These are phyloP conservation scores for Sonneratia caseolaris DNA, from an alignment of 345 rosid genomes.

Conservation along the genomic window DNA sequence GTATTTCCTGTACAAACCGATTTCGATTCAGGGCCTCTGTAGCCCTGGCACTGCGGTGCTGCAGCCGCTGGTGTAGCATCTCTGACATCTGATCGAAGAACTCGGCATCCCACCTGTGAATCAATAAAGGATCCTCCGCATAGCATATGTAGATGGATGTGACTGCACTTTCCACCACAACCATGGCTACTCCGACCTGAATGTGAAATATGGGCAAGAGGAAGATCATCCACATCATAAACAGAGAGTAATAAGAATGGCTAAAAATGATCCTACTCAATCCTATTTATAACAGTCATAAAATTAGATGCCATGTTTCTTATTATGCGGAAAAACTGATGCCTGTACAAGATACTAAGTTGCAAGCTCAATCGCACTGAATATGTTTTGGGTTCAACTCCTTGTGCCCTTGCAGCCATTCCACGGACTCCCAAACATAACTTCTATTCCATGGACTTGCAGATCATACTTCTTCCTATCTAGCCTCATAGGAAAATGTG, in stretches of 20 bases:
- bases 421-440: too few relatives aligned
- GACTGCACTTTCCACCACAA: constrained; percentile 85
- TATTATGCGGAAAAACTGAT: too few relatives aligned
- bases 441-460: too few relatives aligned
- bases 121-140: constrained; percentile 79
- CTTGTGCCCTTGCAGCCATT: too few relatives aligned
- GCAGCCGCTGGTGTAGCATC: constrained; percentile 76
- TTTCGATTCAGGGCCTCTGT: constrained; percentile 39
- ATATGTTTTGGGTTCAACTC: too few relatives aligned
- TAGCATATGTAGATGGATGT: constrained; percentile 86
- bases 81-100: constrained; percentile 66
- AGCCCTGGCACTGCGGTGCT: constrained; percentile 66
- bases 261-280: too few relatives aligned
- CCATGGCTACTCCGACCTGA: constrained; percentile 90
- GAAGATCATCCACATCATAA: neutral
- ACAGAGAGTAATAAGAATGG: too few relatives aligned
- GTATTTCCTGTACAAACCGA: constrained; percentile 22
- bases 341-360: too few relatives aligned
- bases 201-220: neutral
- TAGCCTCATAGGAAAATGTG: too few relatives aligned
- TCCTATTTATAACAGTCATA: neutral
- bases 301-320: neutral
- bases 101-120: constrained; percentile 66
- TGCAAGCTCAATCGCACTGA: too few relatives aligned
- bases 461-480: too few relatives aligned